Conservation (phyloP, 2,329 filamentous ascomycete species). For the Ceratocystis diversiconidia region DNA sequence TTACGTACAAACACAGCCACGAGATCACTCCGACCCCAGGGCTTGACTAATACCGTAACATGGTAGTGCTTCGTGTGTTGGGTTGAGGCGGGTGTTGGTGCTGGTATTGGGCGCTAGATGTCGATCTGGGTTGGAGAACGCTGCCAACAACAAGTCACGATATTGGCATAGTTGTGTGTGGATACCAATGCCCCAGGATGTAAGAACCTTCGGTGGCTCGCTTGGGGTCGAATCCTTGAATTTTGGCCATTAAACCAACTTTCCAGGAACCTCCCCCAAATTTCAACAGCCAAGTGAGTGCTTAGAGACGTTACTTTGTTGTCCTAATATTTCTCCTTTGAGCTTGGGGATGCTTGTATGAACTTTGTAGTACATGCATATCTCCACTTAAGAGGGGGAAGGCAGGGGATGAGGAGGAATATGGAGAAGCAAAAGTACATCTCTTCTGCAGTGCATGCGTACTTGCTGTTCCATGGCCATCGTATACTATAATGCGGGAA, state of each 20-base stretch:
- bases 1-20: slow-evolving; percentile 3
- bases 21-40: background rate
- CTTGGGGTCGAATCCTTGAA: background rate
- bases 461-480: background rate
- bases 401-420: background rate
- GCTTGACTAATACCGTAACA: background rate
- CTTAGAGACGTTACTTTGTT: background rate
- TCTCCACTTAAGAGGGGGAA: too few relatives aligned
- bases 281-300: background rate
- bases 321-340: background rate
- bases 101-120: background rate
- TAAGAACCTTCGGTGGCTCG: background rate
- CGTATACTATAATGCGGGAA: background rate
- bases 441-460: background rate
- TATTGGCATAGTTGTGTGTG: background rate
- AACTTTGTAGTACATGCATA: background rate
- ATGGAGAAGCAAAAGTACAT: background rate
- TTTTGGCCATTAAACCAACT: background rate
- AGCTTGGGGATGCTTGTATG: background rate
- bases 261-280: background rate
- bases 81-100: background rate
- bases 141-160: background rate
- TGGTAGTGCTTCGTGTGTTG: background rate
- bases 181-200: background rate
- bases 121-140: background rate